Conservation (phyloP, 177 flowering plant genomes). For the Vitis hybrid region DNA sequence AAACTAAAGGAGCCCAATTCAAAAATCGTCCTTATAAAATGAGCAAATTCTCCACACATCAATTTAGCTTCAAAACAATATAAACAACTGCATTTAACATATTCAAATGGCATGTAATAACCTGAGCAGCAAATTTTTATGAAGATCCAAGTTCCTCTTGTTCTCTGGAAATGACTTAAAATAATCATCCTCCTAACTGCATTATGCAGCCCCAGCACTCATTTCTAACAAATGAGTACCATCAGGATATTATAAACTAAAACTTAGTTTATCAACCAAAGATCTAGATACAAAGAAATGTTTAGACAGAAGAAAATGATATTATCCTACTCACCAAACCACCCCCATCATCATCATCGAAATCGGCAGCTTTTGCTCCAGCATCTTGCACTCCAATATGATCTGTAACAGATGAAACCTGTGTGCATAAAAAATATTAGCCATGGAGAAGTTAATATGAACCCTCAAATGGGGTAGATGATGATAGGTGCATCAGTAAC, state of each 20-base stretch:
- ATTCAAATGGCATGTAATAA: too few relatives aligned
- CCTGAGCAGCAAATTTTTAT: not conserved
- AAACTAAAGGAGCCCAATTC: too few relatives aligned
- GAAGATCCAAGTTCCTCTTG: not conserved
- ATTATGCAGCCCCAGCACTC: not conserved
- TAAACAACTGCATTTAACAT: too few relatives aligned
- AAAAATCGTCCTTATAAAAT: too few relatives aligned
- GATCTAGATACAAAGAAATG: not conserved
- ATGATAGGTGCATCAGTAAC: not conserved
- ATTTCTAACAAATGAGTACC: not conserved
- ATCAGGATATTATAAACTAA: not conserved
- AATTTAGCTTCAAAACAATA: too few relatives aligned
- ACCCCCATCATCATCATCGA: conserved; percentile 97
- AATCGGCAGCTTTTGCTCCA: conserved; percentile 73
- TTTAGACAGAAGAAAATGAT: not conserved
- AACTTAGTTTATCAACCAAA: not conserved
- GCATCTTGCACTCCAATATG: conserved; percentile 76
- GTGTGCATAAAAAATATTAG: not conserved
- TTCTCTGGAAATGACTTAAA: not conserved
- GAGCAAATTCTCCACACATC: too few relatives aligned
- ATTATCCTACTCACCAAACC: conserved; percentile 69
- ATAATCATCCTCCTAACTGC: not conserved
- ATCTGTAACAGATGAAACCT: conserved; percentile 95
- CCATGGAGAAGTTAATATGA: not conserved
- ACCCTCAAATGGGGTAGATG: not conserved